Conservation (phyloP, 768 basidiomycete species). For the Rhizopogon roseolus region DNA sequence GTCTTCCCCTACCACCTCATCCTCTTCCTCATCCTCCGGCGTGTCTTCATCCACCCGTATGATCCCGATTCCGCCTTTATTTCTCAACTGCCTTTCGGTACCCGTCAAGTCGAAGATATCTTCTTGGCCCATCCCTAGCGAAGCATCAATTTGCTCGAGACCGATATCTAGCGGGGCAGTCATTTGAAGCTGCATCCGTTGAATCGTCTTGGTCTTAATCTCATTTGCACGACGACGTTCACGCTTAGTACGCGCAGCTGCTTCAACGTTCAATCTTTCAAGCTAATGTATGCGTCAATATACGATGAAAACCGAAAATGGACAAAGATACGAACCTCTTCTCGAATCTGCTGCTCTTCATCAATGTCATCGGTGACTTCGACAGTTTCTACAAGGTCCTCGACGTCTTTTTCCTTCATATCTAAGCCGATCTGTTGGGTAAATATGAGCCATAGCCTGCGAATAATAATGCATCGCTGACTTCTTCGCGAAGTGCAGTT, state of each 20-base stretch:
- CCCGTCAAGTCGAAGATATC: constrained; percentile 85
- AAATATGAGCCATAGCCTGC: constrained; percentile 2
- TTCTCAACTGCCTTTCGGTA: constrained; percentile 43
- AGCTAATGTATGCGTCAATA: constrained; percentile 44
- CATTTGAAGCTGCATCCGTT: constrained; percentile 97
- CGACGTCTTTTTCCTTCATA: constrained; percentile 64
- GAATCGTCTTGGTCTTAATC: constrained; percentile 79
- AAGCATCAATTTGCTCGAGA: constrained; percentile 73
- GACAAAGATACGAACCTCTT: constrained; percentile 57
- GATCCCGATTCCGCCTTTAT: constrained; percentile 36
- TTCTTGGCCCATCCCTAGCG: constrained; percentile 69
- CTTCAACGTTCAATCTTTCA: constrained; percentile 77
- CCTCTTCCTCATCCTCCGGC: constrained; percentile 39
- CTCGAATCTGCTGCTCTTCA: constrained; percentile 85
- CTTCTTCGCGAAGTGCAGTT: constrained; percentile 81
- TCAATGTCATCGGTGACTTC: constrained; percentile 68
- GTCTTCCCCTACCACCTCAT: constrained; percentile 18
- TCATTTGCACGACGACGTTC: constrained; percentile 86
- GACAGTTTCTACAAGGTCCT: constrained; percentile 70
- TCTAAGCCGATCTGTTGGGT: constrained; percentile 72
- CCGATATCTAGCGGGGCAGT: constrained; percentile 96
- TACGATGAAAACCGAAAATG: constrained; percentile 3
- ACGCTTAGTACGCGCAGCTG: constrained; percentile 65
- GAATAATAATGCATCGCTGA: constrained; percentile 19
- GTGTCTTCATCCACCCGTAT: constrained; percentile 38